These are phyloP conservation scores for Annona squamosa DNA, from an alignment of 164 flowering plant genomes.

Conservation along the genomic window DNA sequence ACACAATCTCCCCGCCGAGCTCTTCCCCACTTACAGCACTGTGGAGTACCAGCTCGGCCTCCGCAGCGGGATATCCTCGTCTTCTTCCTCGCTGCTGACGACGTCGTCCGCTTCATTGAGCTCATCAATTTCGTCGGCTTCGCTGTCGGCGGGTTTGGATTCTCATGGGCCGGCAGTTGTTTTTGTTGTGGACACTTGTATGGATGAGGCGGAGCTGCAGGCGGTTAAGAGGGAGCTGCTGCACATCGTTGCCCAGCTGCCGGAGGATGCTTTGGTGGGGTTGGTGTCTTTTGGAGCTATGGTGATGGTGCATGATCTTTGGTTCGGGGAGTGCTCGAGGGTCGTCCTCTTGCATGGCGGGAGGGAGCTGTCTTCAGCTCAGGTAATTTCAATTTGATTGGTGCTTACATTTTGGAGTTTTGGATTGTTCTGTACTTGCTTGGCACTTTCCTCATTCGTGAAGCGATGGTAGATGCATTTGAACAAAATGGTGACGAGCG, in stretches of 20 bases:
- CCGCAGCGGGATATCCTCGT: slow-evolving; percentile 13
- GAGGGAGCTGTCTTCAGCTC: slow-evolving; percentile 58
- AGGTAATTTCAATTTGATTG: slow-evolving; percentile 37
- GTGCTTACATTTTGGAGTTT: not conserved
- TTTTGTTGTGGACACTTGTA: slow-evolving; percentile 75
- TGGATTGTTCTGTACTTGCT: not conserved
- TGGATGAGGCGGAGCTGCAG: slow-evolving; percentile 58
- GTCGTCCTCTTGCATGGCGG: slow-evolving; percentile 77
- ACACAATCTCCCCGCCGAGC: slow-evolving; percentile 83
- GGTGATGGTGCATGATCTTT: slow-evolving; percentile 78
- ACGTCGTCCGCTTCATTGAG: slow-evolving; percentile 24
- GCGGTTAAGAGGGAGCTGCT: slow-evolving; percentile 71
- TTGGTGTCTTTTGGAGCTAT: slow-evolving; percentile 68
- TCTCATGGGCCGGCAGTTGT: slow-evolving; percentile 62
- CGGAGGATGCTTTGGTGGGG: slow-evolving; percentile 76
- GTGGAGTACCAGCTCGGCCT: slow-evolving; percentile 55
- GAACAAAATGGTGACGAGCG: too few species aligned
- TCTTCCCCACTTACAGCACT: slow-evolving; percentile 79
- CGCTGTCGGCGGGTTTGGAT: slow-evolving; percentile 21
- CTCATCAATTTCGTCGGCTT: slow-evolving; percentile 20
- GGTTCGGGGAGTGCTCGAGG: slow-evolving; percentile 61
- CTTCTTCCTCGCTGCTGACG: slow-evolving; percentile 12
- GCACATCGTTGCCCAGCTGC: slow-evolving; percentile 58
- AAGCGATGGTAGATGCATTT: not conserved
- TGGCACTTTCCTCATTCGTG: not conserved